Conservation (phyloP, 805 yeast genomes). For the Saccharomycopsis fodiens region DNA sequence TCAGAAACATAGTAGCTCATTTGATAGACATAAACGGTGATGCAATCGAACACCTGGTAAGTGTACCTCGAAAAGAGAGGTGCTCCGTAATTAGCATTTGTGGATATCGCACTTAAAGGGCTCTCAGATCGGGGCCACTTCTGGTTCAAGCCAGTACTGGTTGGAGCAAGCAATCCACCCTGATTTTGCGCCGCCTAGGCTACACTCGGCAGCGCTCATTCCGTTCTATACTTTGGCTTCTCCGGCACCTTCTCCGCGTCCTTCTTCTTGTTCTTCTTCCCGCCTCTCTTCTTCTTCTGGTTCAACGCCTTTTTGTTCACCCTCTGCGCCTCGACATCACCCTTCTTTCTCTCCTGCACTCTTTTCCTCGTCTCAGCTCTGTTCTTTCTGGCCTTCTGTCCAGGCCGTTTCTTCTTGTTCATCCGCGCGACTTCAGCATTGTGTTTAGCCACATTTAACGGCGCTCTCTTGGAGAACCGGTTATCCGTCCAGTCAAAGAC, state of each 20-base stretch:
- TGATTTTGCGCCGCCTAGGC: no score
- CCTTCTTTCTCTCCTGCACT: conserved; percentile 1
- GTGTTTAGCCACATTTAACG: conserved; percentile 7
- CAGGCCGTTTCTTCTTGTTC: conserved; percentile 12
- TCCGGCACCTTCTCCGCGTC: not conserved
- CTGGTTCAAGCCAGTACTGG: no score
- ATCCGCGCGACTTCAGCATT: conserved; percentile 5
- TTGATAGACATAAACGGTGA: no score
- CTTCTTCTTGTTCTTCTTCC: conserved; percentile 20
- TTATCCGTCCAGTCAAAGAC: conserved; percentile 8
- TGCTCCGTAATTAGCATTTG: no score
- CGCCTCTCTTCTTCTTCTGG: conserved; percentile 21
- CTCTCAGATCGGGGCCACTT: no score
- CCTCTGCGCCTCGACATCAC: not conserved
- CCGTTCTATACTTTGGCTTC: conserved; percentile 15
- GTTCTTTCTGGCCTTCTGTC: conserved; percentile 14
- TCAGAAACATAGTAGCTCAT: no score
- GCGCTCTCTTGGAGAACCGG: conserved; percentile 4
- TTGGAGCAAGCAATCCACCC: no score
- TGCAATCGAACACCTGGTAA: no score
- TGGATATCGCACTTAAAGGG: no score
- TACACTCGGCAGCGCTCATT: no score
- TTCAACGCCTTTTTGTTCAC: conserved; percentile 2
- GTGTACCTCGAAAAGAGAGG: no score
- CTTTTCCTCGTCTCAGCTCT: conserved; percentile 9